A percentile compares a stretch with the other conserved stretches of the same genome.
phyloP scores from a whole-genome alignment of 2,329 filamentous ascomycete genomes.

The Colletotrichum godetiae region DNA sequence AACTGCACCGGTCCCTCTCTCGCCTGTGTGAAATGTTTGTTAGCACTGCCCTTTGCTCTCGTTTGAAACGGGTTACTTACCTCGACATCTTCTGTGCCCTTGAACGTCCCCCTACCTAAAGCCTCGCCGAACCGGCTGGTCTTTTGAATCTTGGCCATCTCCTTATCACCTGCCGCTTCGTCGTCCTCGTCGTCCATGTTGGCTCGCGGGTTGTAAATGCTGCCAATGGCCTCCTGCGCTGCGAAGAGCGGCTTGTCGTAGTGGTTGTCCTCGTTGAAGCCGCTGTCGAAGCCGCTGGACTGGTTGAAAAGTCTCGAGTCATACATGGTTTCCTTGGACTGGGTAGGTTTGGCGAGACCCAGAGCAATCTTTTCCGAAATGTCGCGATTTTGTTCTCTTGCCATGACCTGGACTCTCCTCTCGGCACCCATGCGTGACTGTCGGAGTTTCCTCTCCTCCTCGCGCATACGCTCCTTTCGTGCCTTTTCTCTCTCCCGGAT shows the following conservation, averaged over 20 bases:
- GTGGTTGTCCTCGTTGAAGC: conserved; percentile 96
- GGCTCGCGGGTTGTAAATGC: conserved; percentile 87
- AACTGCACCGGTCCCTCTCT: conserved; percentile 96
- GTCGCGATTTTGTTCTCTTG: conserved; percentile 94
- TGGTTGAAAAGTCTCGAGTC: conserved; percentile 97
- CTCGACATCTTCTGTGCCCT: conserved; percentile 86
- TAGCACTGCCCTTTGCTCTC: background rate
- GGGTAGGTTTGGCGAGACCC: conserved; percentile 93
- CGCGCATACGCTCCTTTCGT: conserved; percentile 80
- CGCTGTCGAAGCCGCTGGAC: conserved; percentile 87
- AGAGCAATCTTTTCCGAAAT: conserved; percentile 97
- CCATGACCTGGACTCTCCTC: conserved; percentile 90
- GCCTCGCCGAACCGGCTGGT: conserved; percentile 86
- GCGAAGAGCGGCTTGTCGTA: conserved; percentile 98
- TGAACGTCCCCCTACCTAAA: conserved; percentile 90
- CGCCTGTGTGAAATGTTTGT: conserved; percentile 56
- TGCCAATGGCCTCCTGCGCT: conserved; percentile 92
- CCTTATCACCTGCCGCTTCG: conserved; percentile 81
- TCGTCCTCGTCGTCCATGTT: conserved; percentile 81
- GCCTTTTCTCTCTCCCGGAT: conserved; percentile 81
- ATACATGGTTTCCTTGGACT: conserved; percentile 94
- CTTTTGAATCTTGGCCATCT: conserved; percentile 90
- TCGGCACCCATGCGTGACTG: conserved; percentile 97
- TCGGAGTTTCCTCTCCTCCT: conserved; percentile 89
- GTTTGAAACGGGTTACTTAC: conserved; percentile 55